Conservation (phyloP, 2,329 filamentous ascomycete species). For the Pseudopithomyces chartarum region DNA sequence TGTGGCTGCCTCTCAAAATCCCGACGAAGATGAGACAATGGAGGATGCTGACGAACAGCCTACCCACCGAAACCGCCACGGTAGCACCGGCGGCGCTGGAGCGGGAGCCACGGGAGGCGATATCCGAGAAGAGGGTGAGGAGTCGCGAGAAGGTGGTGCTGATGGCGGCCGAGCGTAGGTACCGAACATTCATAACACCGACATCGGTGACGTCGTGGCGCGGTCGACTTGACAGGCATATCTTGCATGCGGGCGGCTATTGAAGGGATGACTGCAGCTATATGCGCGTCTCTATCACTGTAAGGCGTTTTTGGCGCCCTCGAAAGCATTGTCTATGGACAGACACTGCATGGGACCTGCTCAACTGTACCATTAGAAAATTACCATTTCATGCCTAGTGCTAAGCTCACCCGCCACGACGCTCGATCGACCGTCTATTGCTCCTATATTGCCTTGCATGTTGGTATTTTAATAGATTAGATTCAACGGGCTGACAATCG, state of each 20-base stretch:
- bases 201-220: slow-evolving; percentile 41
- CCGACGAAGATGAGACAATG: slow-evolving; percentile 71
- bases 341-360: slow-evolving; percentile 28
- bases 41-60: slow-evolving; percentile 57
- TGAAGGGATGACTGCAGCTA: slow-evolving; percentile 22
- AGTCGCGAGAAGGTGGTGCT: slow-evolving; percentile 87
- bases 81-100: slow-evolving; percentile 76
- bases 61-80: slow-evolving; percentile 36
- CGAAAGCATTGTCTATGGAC: slow-evolving; percentile 20
- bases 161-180: slow-evolving; percentile 99
- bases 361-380: slow-evolving; percentile 45
- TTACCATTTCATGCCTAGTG: slow-evolving; percentile 34
- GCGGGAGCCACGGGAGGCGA: slow-evolving; percentile 89
- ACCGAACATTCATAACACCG: slow-evolving; percentile 37
- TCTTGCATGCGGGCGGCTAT: slow-evolving; percentile 19
- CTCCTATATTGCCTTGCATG: slow-evolving; percentile 9
- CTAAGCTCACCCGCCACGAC: slow-evolving; percentile 37
- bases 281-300: slow-evolving; percentile 22
- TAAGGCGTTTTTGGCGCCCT: slow-evolving; percentile 41
- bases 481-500: slow-evolving; percentile 25
- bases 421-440: slow-evolving; percentile 21
- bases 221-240: slow-evolving; percentile 33
- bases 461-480: background rate
- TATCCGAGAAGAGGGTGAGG: slow-evolving; percentile 85
- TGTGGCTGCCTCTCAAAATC: slow-evolving; percentile 60